Conservation (phyloP, 305 asterid species). For the Fraxinus platypoda region DNA sequence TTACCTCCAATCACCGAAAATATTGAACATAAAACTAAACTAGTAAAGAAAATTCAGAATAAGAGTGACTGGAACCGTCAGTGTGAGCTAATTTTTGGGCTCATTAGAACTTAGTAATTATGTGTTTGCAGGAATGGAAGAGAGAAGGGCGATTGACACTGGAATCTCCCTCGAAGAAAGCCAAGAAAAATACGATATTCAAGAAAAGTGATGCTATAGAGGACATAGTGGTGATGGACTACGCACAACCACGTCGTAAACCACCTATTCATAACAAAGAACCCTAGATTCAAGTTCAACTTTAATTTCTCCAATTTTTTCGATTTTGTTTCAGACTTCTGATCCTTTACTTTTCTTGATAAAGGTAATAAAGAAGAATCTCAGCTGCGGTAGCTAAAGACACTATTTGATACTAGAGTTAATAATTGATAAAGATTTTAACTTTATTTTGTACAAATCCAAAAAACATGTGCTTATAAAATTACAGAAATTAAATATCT, state of each 20-base stretch:
- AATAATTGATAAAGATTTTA: not conserved
- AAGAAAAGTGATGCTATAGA: constrained; percentile 32
- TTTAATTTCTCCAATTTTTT: not conserved
- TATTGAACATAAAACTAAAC: not conserved
- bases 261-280: constrained; percentile 72
- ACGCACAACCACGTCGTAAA: constrained; percentile 74
- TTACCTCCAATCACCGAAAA: not conserved
- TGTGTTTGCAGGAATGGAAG: not conserved
- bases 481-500: not conserved
- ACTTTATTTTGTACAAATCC: constrained; percentile 10
- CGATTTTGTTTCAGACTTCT: not conserved
- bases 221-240: constrained; percentile 60
- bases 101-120: not conserved
- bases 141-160: constrained; percentile 33
- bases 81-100: not conserved
- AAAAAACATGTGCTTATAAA: not conserved
- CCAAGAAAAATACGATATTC: constrained; percentile 35
- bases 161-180: constrained; percentile 27
- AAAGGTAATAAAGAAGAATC: not conserved
- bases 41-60: not conserved
- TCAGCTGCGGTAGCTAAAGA: not conserved
- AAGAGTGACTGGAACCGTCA: not conserved
- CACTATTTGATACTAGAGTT: not conserved
- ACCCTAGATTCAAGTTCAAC: constrained; percentile 22
- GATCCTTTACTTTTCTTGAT: not conserved